These are phyloP conservation scores for Sanghuangporus weigelae DNA, from an alignment of 1,284 basidiomycete species.

Conservation along the genomic window DNA sequence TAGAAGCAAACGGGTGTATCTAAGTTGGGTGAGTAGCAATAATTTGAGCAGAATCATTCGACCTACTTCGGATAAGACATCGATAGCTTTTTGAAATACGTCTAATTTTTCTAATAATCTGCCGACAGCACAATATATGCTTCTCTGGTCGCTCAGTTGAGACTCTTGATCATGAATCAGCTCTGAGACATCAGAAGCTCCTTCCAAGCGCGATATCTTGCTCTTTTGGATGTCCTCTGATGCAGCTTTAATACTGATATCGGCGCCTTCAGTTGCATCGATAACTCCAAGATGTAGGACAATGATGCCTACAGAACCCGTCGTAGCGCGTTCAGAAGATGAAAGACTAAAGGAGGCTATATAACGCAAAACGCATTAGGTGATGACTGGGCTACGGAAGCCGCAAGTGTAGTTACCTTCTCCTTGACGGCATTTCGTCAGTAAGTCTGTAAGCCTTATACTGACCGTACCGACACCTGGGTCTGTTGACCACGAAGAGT, in stretches of 20 bases:
- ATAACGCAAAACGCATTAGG: too few relatives aligned
- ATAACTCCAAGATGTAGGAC: background rate
- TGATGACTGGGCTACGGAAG: background rate
- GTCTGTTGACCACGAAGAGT: background rate
- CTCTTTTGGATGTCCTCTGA: background rate
- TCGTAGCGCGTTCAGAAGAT: background rate
- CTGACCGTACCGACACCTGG: background rate
- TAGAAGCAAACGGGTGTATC: background rate
- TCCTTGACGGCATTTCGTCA: background rate
- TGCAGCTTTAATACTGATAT: background rate
- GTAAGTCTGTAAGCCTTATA: background rate
- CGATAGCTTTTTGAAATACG: background rate
- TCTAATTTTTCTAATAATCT: background rate
- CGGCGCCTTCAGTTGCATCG: background rate
- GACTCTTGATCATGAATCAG: background rate
- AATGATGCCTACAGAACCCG: background rate
- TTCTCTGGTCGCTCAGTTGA: background rate
- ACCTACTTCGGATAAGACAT: background rate
- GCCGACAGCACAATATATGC: background rate
- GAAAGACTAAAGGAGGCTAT: background rate
- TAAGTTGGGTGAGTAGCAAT: background rate
- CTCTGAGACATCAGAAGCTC: background rate
- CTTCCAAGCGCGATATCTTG: background rate
- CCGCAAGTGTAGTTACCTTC: background rate
- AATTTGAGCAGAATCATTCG: background rate